Percentiles rank a stretch among this genome's conserved stretches.
Conservation (phyloP, 345 rosid genomes). For the Lumnitzera racemosa region DNA sequence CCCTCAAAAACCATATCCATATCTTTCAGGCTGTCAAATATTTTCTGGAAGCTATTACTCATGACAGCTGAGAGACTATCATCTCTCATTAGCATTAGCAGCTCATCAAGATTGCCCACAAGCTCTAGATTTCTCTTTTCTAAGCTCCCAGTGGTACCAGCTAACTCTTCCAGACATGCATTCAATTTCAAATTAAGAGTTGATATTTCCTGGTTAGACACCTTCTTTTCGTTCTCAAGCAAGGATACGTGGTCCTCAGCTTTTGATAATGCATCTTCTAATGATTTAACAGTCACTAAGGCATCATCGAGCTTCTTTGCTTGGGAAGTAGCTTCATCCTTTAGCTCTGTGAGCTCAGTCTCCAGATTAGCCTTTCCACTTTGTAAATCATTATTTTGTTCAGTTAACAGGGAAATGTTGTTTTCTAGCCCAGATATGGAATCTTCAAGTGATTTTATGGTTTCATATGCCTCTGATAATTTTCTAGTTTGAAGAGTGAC, state of each 20-base stretch:
- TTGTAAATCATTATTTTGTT: constrained; percentile 31
- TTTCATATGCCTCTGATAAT: constrained; percentile 49
- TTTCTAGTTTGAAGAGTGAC: constrained; percentile 36
- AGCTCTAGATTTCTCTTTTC: constrained; percentile 52
- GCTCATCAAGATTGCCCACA: constrained; percentile 35
- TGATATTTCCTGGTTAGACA: constrained; percentile 52
- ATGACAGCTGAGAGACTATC: constrained; percentile 35
- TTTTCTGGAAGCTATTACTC: constrained; percentile 43
- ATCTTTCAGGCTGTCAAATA: constrained; percentile 47
- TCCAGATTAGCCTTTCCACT: constrained; percentile 36
- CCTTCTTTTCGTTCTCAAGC: constrained; percentile 52
- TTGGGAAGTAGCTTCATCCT: constrained; percentile 47
- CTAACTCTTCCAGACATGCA: constrained; percentile 72
- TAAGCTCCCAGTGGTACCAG: constrained; percentile 53
- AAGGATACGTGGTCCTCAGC: constrained; percentile 40
- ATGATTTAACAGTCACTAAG: constrained; percentile 38
- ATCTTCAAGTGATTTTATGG: constrained; percentile 55
- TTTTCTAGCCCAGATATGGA: constrained; percentile 48
- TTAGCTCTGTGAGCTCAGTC: constrained; percentile 48
- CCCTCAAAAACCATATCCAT: constrained; percentile 46
- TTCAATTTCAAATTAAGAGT: constrained; percentile 54
- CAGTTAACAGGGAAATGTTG: constrained; percentile 38
- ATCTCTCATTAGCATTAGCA: constrained; percentile 50
- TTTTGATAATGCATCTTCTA: constrained; percentile 52
- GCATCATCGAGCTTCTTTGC: constrained; percentile 43